A percentile compares a stretch with the other conserved stretches of the same genome.
Conservation (phyloP, 2,329 filamentous ascomycete species). For the Fusarium clavum region DNA sequence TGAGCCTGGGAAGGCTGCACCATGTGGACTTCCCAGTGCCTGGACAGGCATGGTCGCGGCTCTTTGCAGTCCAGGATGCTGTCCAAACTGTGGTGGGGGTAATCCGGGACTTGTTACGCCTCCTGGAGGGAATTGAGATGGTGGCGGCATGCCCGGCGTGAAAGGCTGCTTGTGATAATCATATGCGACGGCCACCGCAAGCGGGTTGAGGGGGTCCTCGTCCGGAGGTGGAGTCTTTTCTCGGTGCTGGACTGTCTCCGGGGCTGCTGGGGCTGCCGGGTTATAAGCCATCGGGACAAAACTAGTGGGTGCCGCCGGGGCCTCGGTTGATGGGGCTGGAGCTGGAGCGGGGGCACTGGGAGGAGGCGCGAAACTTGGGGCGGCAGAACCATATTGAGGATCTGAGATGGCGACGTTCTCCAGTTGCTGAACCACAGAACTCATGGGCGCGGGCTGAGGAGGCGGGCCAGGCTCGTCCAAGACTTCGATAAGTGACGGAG, state of each 20-base stretch:
- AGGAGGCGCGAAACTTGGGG: constrained; percentile 40
- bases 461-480: constrained; percentile 70
- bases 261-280: constrained; percentile 79
- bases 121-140: constrained; percentile 58
- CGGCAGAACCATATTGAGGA: constrained; percentile 57
- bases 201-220: constrained; percentile 69
- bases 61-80: constrained; percentile 61
- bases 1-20: constrained; percentile 58
- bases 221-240: constrained; percentile 85
- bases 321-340: constrained; percentile 25
- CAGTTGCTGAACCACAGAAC: constrained; percentile 77
- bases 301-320: constrained; percentile 48
- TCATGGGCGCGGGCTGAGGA: constrained; percentile 64
- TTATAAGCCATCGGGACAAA: constrained; percentile 80
- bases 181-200: constrained; percentile 67
- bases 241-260: constrained; percentile 76
- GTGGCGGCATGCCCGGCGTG: constrained; percentile 63
- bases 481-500: constrained; percentile 70
- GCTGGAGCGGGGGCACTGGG: constrained; percentile 39
- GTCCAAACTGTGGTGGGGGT: constrained; percentile 58
- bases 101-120: constrained; percentile 56
- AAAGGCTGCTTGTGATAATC: constrained; percentile 67
- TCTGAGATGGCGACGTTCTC: constrained; percentile 77
- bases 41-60: constrained; percentile 63
- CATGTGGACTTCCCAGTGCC: constrained; percentile 58